Evolutionary conservation across 345 rosid species (phyloP).

Genomic region (Brassica juncea): DNA sequence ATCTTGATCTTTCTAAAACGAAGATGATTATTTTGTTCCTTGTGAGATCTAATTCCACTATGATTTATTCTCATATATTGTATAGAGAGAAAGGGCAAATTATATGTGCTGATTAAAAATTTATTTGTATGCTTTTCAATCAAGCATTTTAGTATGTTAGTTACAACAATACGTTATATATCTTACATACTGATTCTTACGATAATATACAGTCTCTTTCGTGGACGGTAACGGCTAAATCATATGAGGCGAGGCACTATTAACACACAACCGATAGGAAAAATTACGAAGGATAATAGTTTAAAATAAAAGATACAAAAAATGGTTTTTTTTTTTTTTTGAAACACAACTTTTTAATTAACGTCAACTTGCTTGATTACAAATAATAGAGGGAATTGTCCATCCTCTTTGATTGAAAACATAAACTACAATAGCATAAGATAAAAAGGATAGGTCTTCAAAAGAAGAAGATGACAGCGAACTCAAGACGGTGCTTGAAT

Average conservation of each 20-base stretch:
- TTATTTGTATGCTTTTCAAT: neutral
- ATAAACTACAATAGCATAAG: no score
- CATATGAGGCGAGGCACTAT: neutral
- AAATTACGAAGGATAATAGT: neutral
- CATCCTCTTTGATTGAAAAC: no score
- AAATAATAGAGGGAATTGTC: no score
- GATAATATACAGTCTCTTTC: neutral
- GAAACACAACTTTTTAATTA: no score
- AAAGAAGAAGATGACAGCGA: no score
- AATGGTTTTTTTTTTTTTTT: no score
- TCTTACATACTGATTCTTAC: neutral
- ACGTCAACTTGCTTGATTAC: no score
- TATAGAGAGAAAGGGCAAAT: neutral
- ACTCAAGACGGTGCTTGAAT: no score
- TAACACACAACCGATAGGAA: neutral
- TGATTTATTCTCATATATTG: neutral
- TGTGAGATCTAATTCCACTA: neutral
- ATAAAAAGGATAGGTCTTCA: no score
- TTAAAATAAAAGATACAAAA: neutral
- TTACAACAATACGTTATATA: neutral
- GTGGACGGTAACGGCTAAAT: conserved; percentile 14
- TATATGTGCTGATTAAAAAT: neutral
- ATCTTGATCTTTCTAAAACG: neutral
- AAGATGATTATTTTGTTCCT: neutral
- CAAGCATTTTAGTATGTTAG: neutral